Evolutionary conservation across 768 basidiomycete genomes (phyloP).

Genomic region (Tylopilus intermedius): DNA sequence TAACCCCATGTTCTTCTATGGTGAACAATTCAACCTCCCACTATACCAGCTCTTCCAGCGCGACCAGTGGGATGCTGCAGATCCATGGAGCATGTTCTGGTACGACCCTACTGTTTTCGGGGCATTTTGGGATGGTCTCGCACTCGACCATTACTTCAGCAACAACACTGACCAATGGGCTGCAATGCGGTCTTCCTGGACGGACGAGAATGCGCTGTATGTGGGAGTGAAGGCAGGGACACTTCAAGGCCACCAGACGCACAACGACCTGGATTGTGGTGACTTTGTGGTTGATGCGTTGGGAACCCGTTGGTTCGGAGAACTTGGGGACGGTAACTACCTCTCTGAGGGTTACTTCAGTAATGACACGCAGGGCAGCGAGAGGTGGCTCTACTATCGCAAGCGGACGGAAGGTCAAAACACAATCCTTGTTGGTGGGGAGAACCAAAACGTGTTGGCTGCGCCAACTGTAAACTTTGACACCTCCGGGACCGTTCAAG

Average conservation of each 20-base stretch:
- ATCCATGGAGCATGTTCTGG: conserved; percentile 91
- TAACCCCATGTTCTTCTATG: conserved; percentile 81
- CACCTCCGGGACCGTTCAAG: conserved; percentile 62
- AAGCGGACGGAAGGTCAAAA: conserved; percentile 98
- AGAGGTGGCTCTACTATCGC: conserved; percentile 90
- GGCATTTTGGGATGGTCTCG: conserved; percentile 85
- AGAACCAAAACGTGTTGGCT: conserved; percentile 77
- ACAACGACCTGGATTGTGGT: conserved; percentile 91
- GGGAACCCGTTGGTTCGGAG: conserved; percentile 92
- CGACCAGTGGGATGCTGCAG: conserved; percentile 75
- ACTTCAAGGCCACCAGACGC: conserved; percentile 81
- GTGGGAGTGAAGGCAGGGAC: conserved; percentile 87
- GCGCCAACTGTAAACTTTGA: conserved; percentile 55
- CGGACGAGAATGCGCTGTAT: conserved; percentile 75
- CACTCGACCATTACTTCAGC: conserved; percentile 81
- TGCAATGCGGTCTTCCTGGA: conserved; percentile 91
- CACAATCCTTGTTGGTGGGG: conserved; percentile 69
- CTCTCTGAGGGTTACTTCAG: conserved; percentile 71
- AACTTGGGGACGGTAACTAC: conserved; percentile 89
- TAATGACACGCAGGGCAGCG: conserved; percentile 59
- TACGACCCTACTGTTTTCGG: conserved; percentile 80
- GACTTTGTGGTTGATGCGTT: conserved; percentile 95
- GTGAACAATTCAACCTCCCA: conserved; percentile 61
- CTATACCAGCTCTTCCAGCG: conserved; percentile 85
- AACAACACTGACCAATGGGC: conserved; percentile 76